Evolutionary conservation across 2,329 filamentous ascomycete genomes (phyloP).

Genomic region (Xenoacremonium recifei): DNA sequence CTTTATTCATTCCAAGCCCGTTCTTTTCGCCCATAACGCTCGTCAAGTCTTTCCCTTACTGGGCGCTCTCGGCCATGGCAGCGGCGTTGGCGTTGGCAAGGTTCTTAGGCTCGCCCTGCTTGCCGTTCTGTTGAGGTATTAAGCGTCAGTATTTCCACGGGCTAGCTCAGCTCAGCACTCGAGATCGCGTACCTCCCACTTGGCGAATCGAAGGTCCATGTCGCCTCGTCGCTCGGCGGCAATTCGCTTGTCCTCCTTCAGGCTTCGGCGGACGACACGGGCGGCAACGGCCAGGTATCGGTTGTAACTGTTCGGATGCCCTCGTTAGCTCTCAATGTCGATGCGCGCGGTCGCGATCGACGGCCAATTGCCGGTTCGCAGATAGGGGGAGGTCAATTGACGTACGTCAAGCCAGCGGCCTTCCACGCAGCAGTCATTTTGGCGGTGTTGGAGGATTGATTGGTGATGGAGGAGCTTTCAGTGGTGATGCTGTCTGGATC

Average conservation of each 20-base stretch:
- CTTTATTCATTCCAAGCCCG: constrained; percentile 14
- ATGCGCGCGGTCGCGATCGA: constrained; percentile 2
- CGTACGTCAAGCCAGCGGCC: constrained; percentile 93
- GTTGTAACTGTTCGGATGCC: constrained; percentile 77
- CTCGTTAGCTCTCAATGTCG: constrained; percentile 33
- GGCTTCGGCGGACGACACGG: constrained; percentile 90
- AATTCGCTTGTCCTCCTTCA: constrained; percentile 93
- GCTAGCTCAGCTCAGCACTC: constrained; percentile 3
- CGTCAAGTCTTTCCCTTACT: constrained; percentile 26
- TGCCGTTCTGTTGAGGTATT: constrained; percentile 73
- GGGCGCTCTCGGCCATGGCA: constrained; percentile 36
- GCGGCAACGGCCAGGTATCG: constrained; percentile 96
- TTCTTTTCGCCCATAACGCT: constrained; percentile 24
- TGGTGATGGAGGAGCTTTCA: constrained; percentile 25
- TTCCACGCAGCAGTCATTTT: constrained; percentile 99
- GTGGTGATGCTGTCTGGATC: constrained; percentile 36
- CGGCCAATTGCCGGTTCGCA: constrained; percentile 14
- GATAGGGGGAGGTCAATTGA: constrained; percentile 32
- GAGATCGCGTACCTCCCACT: constrained; percentile 75
- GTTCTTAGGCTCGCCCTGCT: constrained; percentile 83
- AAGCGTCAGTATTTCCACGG: constrained; percentile 22
- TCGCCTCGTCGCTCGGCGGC: constrained; percentile 85
- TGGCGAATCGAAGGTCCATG: constrained; percentile 85
- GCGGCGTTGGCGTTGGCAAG: constrained; percentile 58
- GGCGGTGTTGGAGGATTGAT: constrained; percentile 42